Conservation (phyloP, 2,329 filamentous ascomycete genomes). For the Taxawa tesnikishii region DNA sequence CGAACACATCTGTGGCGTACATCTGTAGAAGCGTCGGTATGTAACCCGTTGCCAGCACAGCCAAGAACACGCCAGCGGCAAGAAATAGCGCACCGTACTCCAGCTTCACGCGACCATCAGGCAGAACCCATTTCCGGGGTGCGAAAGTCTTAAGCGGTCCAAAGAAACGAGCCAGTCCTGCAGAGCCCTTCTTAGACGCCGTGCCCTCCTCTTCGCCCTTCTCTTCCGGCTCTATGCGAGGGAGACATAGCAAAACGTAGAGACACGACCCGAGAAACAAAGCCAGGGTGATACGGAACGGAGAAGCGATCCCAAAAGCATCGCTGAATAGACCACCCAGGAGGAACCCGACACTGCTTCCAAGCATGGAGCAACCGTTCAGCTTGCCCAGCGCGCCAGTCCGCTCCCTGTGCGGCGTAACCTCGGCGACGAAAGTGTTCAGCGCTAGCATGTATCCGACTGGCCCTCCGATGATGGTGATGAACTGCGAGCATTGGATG, state of each 20-base stretch:
- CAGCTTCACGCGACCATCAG: conserved; percentile 36
- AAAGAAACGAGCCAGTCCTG: conserved; percentile 42
- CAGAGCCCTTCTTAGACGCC: no score
- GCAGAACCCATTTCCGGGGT: conserved; percentile 42
- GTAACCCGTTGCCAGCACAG: conserved; percentile 57
- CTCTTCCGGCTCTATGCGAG: conserved; percentile 31
- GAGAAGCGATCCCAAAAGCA: conserved; percentile 47
- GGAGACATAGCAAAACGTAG: conserved; percentile 30
- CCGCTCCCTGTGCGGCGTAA: conserved; percentile 45
- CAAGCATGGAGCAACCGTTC: conserved; percentile 56
- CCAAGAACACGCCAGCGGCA: conserved; percentile 53
- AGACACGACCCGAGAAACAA: conserved; percentile 36
- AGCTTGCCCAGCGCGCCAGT: conserved; percentile 55
- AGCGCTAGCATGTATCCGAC: conserved; percentile 57
- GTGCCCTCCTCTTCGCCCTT: no score
- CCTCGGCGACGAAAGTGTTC: conserved; percentile 56
- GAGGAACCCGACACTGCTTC: conserved; percentile 51
- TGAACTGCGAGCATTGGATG: conserved; percentile 54
- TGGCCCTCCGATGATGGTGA: conserved; percentile 56
- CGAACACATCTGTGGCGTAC: conserved; percentile 33
- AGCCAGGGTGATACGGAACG: conserved; percentile 51
- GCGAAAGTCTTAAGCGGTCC: conserved; percentile 51
- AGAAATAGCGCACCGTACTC: conserved; percentile 54
- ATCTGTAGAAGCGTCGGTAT: conserved; percentile 46
- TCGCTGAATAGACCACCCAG: conserved; percentile 55